A percentile compares a stretch with the other conserved stretches of the same genome.
Evolutionary conservation across 73 alveolate species (phyloP).

Genomic region (Blepharisma stoltei): DNA sequence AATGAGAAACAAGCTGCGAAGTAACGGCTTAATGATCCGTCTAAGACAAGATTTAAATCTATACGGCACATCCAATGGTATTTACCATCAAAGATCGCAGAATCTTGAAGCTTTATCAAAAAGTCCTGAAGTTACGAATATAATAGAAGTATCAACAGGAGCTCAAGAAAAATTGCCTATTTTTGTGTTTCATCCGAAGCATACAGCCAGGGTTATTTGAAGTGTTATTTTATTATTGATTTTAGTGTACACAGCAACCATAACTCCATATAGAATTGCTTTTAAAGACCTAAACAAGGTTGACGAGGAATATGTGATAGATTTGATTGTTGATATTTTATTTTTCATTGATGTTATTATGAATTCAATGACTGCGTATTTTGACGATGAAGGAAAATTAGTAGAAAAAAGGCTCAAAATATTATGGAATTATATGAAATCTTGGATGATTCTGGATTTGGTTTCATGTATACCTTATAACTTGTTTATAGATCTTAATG

Average conservation of each 20-base stretch:
- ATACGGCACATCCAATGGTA: no score
- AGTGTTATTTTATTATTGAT: slow-evolving; percentile 43
- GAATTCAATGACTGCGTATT: slow-evolving; percentile 58
- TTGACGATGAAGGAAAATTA: slow-evolving; percentile 58
- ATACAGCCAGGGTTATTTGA: slow-evolving; percentile 51
- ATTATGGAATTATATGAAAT: slow-evolving; percentile 46
- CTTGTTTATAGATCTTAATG: slow-evolving; percentile 27
- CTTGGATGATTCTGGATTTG: slow-evolving; percentile 66
- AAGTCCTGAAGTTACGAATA: no score
- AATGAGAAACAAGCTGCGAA: no score
- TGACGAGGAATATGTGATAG: slow-evolving; percentile 42
- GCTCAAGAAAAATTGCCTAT: slow-evolving; percentile 23
- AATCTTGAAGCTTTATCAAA: no score
- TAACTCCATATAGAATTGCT: slow-evolving; percentile 60
- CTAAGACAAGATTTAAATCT: no score
- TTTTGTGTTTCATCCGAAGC: slow-evolving; percentile 57
- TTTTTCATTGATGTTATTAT: slow-evolving; percentile 62
- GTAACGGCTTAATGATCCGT: no score
- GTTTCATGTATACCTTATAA: slow-evolving; percentile 50
- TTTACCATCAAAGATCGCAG: no score
- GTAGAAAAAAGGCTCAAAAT: slow-evolving; percentile 32
- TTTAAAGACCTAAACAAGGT: slow-evolving; percentile 35
- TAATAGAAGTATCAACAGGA: no score
- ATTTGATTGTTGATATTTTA: slow-evolving; percentile 45
- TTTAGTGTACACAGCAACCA: slow-evolving; percentile 52